Evolutionary conservation across 31 red algal genomes (phyloP).

Genomic region (Endocladia muricata): DNA sequence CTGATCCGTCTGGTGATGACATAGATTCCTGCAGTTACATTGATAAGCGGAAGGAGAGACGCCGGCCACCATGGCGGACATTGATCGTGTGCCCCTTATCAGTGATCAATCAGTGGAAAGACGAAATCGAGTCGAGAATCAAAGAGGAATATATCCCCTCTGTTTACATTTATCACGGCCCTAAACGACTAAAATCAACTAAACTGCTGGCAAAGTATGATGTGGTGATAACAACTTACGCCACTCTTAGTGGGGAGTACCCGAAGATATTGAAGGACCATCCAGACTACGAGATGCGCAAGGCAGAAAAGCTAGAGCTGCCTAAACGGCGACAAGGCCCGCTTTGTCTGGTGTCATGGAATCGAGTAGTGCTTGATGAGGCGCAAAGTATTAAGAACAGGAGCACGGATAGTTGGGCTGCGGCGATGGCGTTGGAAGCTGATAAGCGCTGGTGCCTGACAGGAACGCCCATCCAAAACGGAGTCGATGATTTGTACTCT

Average conservation of each 20-base stretch:
- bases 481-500: slow-evolving; percentile 78
- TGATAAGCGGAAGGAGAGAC: neutral
- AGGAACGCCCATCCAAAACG: slow-evolving; percentile 90
- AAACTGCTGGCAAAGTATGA: slow-evolving; percentile 39
- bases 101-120: slow-evolving; percentile 76
- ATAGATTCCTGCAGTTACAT: too few relatives aligned
- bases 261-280: slow-evolving; percentile 44
- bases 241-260: slow-evolving; percentile 50
- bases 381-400: slow-evolving; percentile 84
- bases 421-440: slow-evolving; percentile 40
- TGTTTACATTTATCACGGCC: slow-evolving; percentile 55
- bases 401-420: slow-evolving; percentile 42
- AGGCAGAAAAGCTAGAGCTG: slow-evolving; percentile 10
- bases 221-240: slow-evolving; percentile 86
- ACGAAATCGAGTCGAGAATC: slow-evolving; percentile 48
- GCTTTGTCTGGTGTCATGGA: slow-evolving; percentile 56
- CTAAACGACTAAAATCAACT: slow-evolving; percentile 23
- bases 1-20: neutral
- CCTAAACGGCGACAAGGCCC: slow-evolving; percentile 27
- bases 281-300: slow-evolving; percentile 28
- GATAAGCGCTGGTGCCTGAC: slow-evolving; percentile 79
- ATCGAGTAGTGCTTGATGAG: slow-evolving; percentile 81
- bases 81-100: slow-evolving; percentile 78
- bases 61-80: slow-evolving; percentile 29
- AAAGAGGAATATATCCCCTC: slow-evolving; percentile 13